These are phyloP conservation scores for Ceratonia siliqua DNA, from an alignment of 306 rosid genomes.

Conservation along the genomic window DNA sequence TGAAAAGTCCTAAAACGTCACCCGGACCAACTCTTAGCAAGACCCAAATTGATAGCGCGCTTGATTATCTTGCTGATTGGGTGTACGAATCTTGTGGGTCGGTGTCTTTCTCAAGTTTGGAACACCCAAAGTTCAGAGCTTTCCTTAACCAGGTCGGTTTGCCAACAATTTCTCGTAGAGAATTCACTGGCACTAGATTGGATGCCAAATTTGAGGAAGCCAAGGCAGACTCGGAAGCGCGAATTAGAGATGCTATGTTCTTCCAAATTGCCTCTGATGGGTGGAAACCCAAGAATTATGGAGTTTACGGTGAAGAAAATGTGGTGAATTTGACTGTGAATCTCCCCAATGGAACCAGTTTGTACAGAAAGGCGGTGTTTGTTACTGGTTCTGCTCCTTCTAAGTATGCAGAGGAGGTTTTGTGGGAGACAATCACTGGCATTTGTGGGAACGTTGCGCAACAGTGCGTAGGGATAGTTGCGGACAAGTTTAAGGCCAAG, in stretches of 20 bases:
- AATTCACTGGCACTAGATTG: conserved; percentile 56
- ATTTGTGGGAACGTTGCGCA: conserved; percentile 74
- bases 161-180: conserved; percentile 63
- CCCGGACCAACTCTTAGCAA: conserved; percentile 71
- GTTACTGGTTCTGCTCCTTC: conserved; percentile 72
- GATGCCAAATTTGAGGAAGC: conserved; percentile 71
- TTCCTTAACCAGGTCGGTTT: conserved; percentile 81
- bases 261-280: conserved; percentile 84
- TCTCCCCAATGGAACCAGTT: conserved; percentile 90
- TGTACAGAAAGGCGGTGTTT: conserved; percentile 77
- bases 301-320: conserved; percentile 46
- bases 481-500: conserved; percentile 78
- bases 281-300: conserved; percentile 58
- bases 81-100: conserved; percentile 81
- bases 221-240: conserved; percentile 72
- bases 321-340: conserved; percentile 78
- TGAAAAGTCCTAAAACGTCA: conserved; percentile 88
- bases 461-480: conserved; percentile 90
- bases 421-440: conserved; percentile 87
- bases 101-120: conserved; percentile 74
- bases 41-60: conserved; percentile 64
- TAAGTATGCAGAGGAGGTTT: conserved; percentile 75
- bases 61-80: conserved; percentile 84
- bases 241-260: conserved; percentile 89
- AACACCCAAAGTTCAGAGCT: conserved; percentile 82